These are phyloP conservation scores for Tulasnella sp. DNA, from an alignment of 768 basidiomycete species.

Conservation along the genomic window DNA sequence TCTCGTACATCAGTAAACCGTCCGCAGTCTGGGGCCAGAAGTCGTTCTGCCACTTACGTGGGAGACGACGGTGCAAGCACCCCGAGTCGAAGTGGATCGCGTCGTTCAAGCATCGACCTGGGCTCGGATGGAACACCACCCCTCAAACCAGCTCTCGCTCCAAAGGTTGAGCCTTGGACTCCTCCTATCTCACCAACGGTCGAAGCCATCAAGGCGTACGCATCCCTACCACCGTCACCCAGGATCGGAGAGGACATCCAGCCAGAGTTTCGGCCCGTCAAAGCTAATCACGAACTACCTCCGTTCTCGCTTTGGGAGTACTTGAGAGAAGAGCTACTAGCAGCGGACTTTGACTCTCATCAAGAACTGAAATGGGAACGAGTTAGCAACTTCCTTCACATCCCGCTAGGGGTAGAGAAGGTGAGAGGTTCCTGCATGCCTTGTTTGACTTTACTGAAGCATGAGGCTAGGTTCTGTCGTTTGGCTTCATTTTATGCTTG, in stretches of 20 bases:
- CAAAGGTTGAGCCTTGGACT: constrained; percentile 5
- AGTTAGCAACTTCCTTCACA: constrained; percentile 88
- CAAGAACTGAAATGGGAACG: constrained; percentile 94
- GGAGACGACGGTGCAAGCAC: not conserved
- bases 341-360: constrained; percentile 89
- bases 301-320: constrained; percentile 91
- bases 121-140: not conserved
- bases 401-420: constrained; percentile 90
- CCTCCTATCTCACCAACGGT: constrained; percentile 3
- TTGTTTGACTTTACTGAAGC: not conserved
- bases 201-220: constrained; percentile 2
- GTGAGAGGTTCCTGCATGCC: constrained; percentile 31
- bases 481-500: constrained; percentile 86
- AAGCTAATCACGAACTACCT: constrained; percentile 1
- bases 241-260: not conserved
- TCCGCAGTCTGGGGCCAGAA: not conserved
- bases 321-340: constrained; percentile 73
- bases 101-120: not conserved
- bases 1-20: not conserved
- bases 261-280: not conserved
- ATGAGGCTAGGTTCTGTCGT: constrained; percentile 60
- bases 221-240: constrained; percentile 8
- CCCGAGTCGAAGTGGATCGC: not conserved
- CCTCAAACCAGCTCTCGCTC: not conserved
- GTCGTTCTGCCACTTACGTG: constrained; percentile 6